Evolutionary conservation across 495 filamentous ascomycete genomes (phyloP).

Genomic region (Penicillium robsamsonii): DNA sequence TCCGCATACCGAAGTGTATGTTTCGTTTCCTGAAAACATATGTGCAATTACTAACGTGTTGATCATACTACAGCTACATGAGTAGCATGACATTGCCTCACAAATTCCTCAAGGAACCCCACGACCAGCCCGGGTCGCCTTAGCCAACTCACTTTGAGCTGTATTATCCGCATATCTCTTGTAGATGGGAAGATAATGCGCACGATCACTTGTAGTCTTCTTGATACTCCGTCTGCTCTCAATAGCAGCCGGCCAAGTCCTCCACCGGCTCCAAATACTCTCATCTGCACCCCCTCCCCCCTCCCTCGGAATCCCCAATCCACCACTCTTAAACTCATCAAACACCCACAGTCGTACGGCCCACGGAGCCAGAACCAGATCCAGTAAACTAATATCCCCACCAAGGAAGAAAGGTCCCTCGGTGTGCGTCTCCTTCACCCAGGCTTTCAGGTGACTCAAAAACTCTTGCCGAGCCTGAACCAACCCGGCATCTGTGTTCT

Average conservation of each 20-base stretch:
- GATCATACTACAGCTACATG: not conserved
- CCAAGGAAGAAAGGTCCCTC: constrained; percentile 66
- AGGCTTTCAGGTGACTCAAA: constrained; percentile 48
- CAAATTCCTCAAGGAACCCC: constrained; percentile 52
- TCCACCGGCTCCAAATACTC: constrained; percentile 58
- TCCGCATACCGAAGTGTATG: not conserved
- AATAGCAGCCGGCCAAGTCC: constrained; percentile 57
- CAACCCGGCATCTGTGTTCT: constrained; percentile 28
- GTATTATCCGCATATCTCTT: constrained; percentile 68
- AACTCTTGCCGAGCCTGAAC: constrained; percentile 50
- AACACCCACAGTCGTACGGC: constrained; percentile 66
- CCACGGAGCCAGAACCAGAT: constrained; percentile 66
- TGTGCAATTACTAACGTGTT: not conserved
- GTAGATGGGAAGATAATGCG: constrained; percentile 63
- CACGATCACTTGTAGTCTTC: constrained; percentile 60
- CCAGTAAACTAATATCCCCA: constrained; percentile 52
- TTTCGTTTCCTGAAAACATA: not conserved
- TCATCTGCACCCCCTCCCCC: constrained; percentile 50
- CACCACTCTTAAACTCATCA: constrained; percentile 68
- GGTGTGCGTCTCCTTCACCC: constrained; percentile 57
- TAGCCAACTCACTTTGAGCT: constrained; percentile 66
- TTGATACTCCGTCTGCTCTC: constrained; percentile 53
- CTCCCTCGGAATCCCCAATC: constrained; percentile 54
- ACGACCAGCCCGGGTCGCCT: constrained; percentile 62
- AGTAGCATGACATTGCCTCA: not conserved